phyloP scores from a whole-genome alignment of 2,329 filamentous ascomycete genomes.

The Mollisiaceae sp. region DNA sequence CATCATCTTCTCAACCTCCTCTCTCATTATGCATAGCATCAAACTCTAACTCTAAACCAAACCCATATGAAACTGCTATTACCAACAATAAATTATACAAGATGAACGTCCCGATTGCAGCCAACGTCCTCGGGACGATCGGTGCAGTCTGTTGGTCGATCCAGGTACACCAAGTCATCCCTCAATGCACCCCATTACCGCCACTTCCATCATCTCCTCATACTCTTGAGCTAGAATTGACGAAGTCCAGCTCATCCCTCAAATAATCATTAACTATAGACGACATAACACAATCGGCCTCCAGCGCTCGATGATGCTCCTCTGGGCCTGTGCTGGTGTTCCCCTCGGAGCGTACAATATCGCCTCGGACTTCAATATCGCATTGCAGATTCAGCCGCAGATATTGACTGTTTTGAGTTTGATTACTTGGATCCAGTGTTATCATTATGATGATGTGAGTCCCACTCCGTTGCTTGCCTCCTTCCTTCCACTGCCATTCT shows the following conservation, averaged over 20 bases:
- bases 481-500: neutral
- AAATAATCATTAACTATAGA: conserved; percentile 71
- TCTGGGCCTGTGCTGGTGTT: conserved; percentile 71
- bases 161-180: no score
- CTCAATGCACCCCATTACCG: neutral
- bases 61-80: neutral
- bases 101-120: conserved; percentile 61
- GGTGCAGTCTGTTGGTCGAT: conserved; percentile 72
- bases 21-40: no score
- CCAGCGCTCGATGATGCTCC: conserved; percentile 73
- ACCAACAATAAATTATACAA: neutral
- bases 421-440: conserved; percentile 44
- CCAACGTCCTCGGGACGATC: conserved; percentile 63
- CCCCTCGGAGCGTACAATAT: conserved; percentile 59
- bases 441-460: conserved; percentile 51
- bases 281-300: conserved; percentile 69
- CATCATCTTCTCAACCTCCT: no score
- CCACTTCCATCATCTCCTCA: neutral
- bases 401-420: conserved; percentile 43
- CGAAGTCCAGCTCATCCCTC: conserved; percentile 63
- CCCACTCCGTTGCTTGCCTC: conserved; percentile 20
- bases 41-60: no score
- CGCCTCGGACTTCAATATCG: conserved; percentile 40
- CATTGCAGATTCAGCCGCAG: conserved; percentile 43
- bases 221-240: neutral